These are phyloP conservation scores for Hypoxylon sp. DNA, from an alignment of 2,329 filamentous ascomycete species.

Conservation along the genomic window DNA sequence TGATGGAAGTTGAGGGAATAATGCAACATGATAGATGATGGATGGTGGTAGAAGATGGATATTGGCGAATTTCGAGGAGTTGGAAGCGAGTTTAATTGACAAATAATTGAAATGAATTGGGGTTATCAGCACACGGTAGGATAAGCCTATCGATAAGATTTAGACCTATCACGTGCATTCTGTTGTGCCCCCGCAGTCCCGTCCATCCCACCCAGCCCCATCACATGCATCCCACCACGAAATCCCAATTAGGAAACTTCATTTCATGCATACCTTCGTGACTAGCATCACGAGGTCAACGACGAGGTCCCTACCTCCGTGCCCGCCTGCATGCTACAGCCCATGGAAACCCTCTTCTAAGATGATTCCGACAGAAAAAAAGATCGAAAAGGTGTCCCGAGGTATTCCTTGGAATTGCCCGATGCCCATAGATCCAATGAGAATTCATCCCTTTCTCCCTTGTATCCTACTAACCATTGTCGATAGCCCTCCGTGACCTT, in stretches of 20 bases:
- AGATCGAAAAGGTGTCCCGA: neutral
- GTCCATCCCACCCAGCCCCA: neutral
- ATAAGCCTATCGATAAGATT: slow-evolving; percentile 15
- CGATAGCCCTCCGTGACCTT: neutral
- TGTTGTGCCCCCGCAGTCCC: neutral
- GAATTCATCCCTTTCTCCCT: no score
- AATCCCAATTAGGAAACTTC: slow-evolving; percentile 12
- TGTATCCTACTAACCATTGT: neutral
- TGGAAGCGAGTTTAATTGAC: slow-evolving; percentile 26
- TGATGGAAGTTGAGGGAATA: slow-evolving; percentile 21
- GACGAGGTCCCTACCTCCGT: no score
- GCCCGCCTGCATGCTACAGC: neutral
- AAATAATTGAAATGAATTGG: slow-evolving; percentile 32
- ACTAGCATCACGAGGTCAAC: neutral
- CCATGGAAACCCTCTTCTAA: neutral
- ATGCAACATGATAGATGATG: slow-evolving; percentile 18
- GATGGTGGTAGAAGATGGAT: slow-evolving; percentile 11
- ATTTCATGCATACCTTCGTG: neutral
- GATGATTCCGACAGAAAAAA: neutral
- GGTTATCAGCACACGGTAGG: neutral
- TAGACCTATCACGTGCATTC: slow-evolving; percentile 6
- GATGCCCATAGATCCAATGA: neutral
- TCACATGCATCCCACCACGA: neutral
- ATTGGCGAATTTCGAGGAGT: slow-evolving; percentile 5
- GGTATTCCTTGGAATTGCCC: neutral